These are phyloP conservation scores for Globisporangium viniferum DNA, from an alignment of 352 stramenopile species.

Conservation along the genomic window DNA sequence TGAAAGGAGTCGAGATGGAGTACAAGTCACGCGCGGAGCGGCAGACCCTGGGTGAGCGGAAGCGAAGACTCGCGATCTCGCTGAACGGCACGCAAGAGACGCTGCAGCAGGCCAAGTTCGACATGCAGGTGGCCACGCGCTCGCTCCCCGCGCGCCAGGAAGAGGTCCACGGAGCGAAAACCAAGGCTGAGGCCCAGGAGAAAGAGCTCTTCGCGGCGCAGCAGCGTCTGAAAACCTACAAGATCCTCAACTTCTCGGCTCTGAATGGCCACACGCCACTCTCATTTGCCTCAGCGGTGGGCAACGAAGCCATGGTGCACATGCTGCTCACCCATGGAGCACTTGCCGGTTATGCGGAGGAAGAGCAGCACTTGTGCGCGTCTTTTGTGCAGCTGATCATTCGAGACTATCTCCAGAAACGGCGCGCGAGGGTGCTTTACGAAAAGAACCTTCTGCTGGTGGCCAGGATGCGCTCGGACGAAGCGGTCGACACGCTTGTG, in stretches of 20 bases:
- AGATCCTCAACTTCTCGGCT: conserved; percentile 47
- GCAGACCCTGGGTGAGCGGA: conserved; percentile 51
- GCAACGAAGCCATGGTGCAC: conserved; percentile 75
- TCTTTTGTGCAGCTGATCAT: conserved; percentile 65
- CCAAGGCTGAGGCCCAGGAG: conserved; percentile 24
- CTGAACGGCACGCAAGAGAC: conserved; percentile 32
- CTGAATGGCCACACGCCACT: conserved; percentile 72
- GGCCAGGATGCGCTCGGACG: conserved; percentile 36
- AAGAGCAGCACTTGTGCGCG: conserved; percentile 55
- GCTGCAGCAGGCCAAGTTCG: conserved; percentile 42
- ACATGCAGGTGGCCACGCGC: conserved; percentile 56
- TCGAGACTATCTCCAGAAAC: conserved; percentile 42
- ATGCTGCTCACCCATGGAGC: conserved; percentile 64
- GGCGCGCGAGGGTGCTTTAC: conserved; percentile 12
- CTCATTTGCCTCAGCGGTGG: conserved; percentile 59
- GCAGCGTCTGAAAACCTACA: conserved; percentile 47
- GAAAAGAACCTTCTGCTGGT: conserved; percentile 2
- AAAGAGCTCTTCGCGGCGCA: conserved; percentile 40
- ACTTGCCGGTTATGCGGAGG: conserved; percentile 31
- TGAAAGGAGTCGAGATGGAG: conserved; percentile 72
- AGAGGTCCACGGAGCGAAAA: conserved; percentile 43
- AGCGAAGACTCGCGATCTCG: conserved; percentile 41
- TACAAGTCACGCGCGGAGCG: conserved; percentile 62
- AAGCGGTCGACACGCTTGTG: conserved; percentile 45
- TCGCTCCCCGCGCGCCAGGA: conserved; percentile 64